These are phyloP conservation scores for Alternaria postmessia DNA, from an alignment of 2,329 filamentous ascomycete genomes.

Conservation along the genomic window DNA sequence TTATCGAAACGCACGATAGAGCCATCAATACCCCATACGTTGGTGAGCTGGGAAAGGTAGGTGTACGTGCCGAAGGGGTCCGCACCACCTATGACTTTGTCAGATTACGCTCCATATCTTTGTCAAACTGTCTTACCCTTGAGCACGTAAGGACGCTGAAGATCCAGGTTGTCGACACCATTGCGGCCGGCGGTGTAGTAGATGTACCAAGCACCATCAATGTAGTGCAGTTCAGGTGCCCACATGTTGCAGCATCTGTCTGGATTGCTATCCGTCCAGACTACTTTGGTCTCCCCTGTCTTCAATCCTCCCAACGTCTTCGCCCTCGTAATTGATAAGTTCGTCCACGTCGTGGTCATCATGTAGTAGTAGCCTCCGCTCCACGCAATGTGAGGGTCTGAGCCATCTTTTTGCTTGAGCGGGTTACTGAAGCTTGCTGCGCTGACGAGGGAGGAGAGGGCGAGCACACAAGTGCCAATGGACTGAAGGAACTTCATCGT, in stretches of 20 bases:
- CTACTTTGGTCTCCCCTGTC: conserved; percentile 59
- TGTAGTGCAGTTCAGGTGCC: conserved; percentile 65
- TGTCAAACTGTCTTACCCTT: conserved; percentile 49
- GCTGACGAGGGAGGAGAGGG: conserved; percentile 31
- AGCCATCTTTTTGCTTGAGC: conserved; percentile 59
- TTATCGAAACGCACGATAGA: conserved; percentile 61
- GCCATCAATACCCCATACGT: conserved; percentile 59
- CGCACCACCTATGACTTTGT: conserved; percentile 54
- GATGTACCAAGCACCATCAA: conserved; percentile 61
- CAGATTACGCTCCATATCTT: too few species aligned
- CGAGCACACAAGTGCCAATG: conserved; percentile 21
- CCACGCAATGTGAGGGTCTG: conserved; percentile 63
- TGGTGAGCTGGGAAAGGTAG: conserved; percentile 59
- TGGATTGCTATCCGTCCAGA: conserved; percentile 60
- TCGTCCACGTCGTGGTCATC: conserved; percentile 64
- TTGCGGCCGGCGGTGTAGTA: conserved; percentile 64
- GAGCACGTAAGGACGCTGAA: conserved; percentile 62
- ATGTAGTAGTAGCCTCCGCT: conserved; percentile 65
- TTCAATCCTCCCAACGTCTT: conserved; percentile 65
- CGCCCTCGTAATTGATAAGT: conserved; percentile 64
- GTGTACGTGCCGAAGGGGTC: conserved; percentile 62
- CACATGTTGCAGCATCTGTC: conserved; percentile 60
- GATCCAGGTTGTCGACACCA: conserved; percentile 53
- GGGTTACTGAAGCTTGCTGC: conserved; percentile 61
- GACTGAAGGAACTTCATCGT: conserved; percentile 28